A percentile compares a stretch with the other conserved stretches of the same genome.
Conservation (phyloP, 176 grass and related monocot genomes). For the Thinopyrum elongatum region DNA sequence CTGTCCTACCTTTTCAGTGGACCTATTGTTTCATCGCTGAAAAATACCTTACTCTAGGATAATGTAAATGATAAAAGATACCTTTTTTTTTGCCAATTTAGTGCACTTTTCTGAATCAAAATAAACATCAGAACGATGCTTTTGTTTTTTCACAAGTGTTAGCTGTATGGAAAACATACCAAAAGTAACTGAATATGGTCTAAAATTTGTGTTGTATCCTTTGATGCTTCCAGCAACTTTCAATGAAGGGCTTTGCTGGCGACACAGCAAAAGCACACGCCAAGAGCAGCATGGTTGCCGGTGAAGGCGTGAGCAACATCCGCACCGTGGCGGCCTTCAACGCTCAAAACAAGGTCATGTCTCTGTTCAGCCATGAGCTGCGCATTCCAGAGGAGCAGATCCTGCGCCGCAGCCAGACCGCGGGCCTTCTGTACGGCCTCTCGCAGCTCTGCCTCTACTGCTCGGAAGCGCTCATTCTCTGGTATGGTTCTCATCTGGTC, state of each 20-base stretch:
- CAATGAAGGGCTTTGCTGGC: conserved; percentile 94
- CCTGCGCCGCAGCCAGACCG: conserved; percentile 78
- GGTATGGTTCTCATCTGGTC: conserved; percentile 90
- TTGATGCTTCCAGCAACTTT: conserved; percentile 75
- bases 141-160: not conserved
- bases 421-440: conserved; percentile 82
- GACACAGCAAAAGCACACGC: conserved; percentile 93
- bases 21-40: not conserved
- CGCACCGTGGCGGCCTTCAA: conserved; percentile 94
- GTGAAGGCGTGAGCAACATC: conserved; percentile 95
- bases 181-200: not conserved
- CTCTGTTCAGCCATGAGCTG: conserved; percentile 78
- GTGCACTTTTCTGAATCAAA: not conserved
- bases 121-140: not conserved
- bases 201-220: conserved; percentile 7
- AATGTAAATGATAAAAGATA: not conserved
- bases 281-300: conserved; percentile 93
- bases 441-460: conserved; percentile 89
- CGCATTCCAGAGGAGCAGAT: conserved; percentile 72
- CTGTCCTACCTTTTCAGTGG: not conserved
- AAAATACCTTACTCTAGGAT: not conserved
- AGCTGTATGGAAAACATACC: not conserved
- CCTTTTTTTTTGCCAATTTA: not conserved
- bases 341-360: conserved; percentile 75
- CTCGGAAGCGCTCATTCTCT: conserved; percentile 89